Conservation (phyloP, 768 basidiomycete species). For the Suillus decipiens region DNA sequence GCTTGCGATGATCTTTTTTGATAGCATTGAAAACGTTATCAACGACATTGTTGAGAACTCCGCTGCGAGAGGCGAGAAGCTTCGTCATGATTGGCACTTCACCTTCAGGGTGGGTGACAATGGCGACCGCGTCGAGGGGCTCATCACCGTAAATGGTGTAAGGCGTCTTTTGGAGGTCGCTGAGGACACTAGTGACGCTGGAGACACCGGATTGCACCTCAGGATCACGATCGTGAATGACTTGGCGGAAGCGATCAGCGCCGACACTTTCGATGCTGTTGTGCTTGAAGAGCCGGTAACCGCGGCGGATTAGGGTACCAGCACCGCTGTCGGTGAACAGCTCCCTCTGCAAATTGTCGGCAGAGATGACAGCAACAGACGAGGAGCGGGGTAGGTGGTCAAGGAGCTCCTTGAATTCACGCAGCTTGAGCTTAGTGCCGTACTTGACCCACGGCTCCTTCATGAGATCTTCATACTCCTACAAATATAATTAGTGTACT, state of each 20-base stretch:
- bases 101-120: conserved; percentile 89
- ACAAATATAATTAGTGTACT: conserved; percentile 4
- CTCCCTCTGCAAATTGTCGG: conserved; percentile 92
- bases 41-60: conserved; percentile 90
- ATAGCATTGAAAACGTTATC: conserved; percentile 98
- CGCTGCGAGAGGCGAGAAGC: conserved; percentile 83
- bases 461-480: conserved; percentile 97
- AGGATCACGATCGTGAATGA: conserved; percentile 94
- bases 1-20: conserved; percentile 87
- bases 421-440: conserved; percentile 97
- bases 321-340: conserved; percentile 98
- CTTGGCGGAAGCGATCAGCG: conserved; percentile 91
- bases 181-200: conserved; percentile 80
- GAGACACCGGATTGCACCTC: conserved; percentile 82
- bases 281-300: conserved; percentile 97
- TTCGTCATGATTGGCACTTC: conserved; percentile 92
- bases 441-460: conserved; percentile 99
- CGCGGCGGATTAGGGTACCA: conserved; percentile 96
- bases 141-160: conserved; percentile 99
- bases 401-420: conserved; percentile 98
- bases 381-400: conserved; percentile 98
- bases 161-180: conserved; percentile 75
- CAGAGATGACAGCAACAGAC: conserved; percentile 96
- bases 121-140: conserved; percentile 91
- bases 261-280: conserved; percentile 79